Percentiles rank a stretch among this genome's conserved stretches.
These are phyloP conservation scores for Osmozyma mogii DNA, from an alignment of 805 yeast species.

Conservation along the genomic window DNA sequence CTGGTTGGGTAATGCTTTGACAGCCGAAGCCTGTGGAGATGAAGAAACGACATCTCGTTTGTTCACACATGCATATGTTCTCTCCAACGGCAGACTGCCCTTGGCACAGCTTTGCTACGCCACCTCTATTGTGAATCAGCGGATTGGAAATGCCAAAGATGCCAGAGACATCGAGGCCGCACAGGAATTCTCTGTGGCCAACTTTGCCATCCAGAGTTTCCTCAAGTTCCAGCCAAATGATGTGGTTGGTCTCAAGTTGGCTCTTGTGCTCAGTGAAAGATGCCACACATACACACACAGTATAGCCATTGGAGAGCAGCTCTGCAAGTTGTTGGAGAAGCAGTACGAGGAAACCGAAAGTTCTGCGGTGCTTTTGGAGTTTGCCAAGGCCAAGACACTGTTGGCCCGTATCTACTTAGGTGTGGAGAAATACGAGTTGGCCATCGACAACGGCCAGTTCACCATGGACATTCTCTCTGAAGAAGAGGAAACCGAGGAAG, in stretches of 20 bases:
- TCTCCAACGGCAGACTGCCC: conserved; percentile 68
- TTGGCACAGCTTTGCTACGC: conserved; percentile 71
- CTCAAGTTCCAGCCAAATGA: conserved; percentile 57
- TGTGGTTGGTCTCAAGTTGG: conserved; percentile 46
- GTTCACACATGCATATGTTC: conserved; percentile 69
- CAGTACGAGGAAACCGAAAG: conserved; percentile 51
- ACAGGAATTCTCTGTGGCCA: conserved; percentile 62
- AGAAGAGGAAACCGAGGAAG: conserved; percentile 18
- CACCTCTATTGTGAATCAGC: conserved; percentile 40
- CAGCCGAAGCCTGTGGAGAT: conserved; percentile 46
- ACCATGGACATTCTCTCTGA: conserved; percentile 43
- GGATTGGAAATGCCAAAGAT: conserved; percentile 36
- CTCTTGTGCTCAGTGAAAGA: conserved; percentile 58
- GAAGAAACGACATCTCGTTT: conserved; percentile 42
- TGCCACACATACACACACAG: conserved; percentile 56
- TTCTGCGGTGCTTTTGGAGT: conserved; percentile 38
- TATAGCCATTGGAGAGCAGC: conserved; percentile 33
- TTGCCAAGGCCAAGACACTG: conserved; percentile 58
- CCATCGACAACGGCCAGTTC: conserved; percentile 54
- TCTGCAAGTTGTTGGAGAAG: conserved; percentile 45
- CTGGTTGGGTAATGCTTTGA: conserved; percentile 83
- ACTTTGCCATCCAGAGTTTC: conserved; percentile 56
- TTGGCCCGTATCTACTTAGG: conserved; percentile 69
- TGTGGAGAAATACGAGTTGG: conserved; percentile 40
- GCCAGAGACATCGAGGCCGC: conserved; percentile 49